Percentiles rank a stretch among this genome's conserved stretches.
phyloP scores from a whole-genome alignment of 495 filamentous ascomycete genomes.

The Baudoinia panamericana region DNA sequence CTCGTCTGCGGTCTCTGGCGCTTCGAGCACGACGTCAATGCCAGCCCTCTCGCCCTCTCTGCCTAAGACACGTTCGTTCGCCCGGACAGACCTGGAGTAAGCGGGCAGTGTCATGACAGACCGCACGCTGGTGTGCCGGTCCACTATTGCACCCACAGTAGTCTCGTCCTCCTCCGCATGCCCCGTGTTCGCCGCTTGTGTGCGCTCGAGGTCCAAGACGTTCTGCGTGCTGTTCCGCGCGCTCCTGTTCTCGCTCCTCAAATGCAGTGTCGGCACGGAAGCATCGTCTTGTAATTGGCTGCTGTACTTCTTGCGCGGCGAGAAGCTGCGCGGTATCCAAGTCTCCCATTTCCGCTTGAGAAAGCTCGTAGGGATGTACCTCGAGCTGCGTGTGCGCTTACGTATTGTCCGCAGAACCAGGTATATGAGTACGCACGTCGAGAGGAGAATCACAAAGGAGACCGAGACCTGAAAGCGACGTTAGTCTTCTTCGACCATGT shows the following conservation, averaged over 20 bases:
- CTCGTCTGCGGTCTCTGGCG: conserved; percentile 56
- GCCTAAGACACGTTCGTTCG: conserved; percentile 72
- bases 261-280: conserved; percentile 16
- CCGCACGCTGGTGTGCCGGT: conserved; percentile 73
- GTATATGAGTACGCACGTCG: conserved; percentile 10
- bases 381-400: conserved; percentile 4
- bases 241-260: conserved; percentile 17
- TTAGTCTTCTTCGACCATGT: too few relatives aligned
- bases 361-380: conserved; percentile 11
- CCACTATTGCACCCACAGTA: conserved; percentile 35
- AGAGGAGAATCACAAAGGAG: conserved; percentile 8
- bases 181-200: not conserved
- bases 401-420: conserved; percentile 8
- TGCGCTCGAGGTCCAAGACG: conserved; percentile 9
- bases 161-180: not conserved
- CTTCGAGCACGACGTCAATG: conserved; percentile 84
- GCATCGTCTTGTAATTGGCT: conserved; percentile 11
- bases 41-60: conserved; percentile 79
- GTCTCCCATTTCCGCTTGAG: conserved; percentile 16
- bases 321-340: conserved; percentile 7
- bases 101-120: conserved; percentile 85
- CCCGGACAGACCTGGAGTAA: conserved; percentile 56
- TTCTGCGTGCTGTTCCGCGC: conserved; percentile 16
- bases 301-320: conserved; percentile 15
- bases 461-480: too few relatives aligned